phyloP scores from a whole-genome alignment of 2,329 filamentous ascomycete species.

The Apiospora saccharicola region DNA sequence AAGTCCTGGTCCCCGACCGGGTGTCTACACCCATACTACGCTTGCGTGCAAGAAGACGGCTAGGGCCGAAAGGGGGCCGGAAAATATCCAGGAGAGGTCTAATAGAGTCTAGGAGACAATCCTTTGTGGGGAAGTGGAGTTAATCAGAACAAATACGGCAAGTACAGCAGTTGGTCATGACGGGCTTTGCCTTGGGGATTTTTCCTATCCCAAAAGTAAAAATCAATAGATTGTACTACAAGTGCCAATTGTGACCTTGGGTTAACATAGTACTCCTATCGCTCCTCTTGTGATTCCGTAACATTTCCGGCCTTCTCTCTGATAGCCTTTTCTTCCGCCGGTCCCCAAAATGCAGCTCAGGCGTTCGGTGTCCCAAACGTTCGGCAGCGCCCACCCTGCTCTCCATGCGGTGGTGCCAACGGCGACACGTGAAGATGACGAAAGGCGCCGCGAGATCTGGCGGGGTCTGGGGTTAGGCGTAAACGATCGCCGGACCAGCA shows the following conservation, averaged over 20 bases:
- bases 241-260: background rate
- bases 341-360: constrained; percentile 2
- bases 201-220: background rate
- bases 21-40: too few relatives aligned
- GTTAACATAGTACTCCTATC: background rate
- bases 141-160: constrained; percentile 2
- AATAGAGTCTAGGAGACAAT: background rate
- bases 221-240: background rate
- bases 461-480: constrained; percentile 19
- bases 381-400: constrained; percentile 20
- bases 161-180: background rate
- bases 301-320: background rate
- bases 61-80: background rate
- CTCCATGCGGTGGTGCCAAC: constrained; percentile 12
- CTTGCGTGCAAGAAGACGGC: background rate
- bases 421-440: constrained; percentile 18
- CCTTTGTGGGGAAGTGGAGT: constrained; percentile 11
- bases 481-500: constrained; percentile 10
- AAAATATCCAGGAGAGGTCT: background rate
- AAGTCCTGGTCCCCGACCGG: background rate
- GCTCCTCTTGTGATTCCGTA: background rate
- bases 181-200: background rate
- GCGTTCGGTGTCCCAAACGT: constrained; percentile 24
- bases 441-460: constrained; percentile 1
- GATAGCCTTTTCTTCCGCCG: background rate